Conservation (phyloP, 2,329 filamentous ascomycete species). For the Penicillium crustosum region DNA sequence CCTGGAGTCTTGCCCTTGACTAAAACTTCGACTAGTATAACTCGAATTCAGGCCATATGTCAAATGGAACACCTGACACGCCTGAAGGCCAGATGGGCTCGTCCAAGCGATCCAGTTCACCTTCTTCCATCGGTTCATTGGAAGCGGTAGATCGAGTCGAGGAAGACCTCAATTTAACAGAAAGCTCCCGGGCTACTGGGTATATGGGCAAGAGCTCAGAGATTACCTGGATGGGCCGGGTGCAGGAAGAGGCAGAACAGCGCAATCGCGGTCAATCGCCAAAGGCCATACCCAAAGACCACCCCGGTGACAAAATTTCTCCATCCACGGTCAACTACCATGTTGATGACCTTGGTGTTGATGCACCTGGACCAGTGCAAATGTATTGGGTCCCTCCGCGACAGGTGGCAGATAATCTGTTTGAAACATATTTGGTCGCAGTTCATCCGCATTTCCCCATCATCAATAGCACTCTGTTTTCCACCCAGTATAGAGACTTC, state of each 20-base stretch:
- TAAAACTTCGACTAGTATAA: conserved; percentile 1
- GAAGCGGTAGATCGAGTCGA: conserved; percentile 12
- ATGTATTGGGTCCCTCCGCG: conserved; percentile 36
- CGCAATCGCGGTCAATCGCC: neutral
- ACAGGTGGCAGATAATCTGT: conserved; percentile 34
- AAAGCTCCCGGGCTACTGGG: conserved; percentile 12
- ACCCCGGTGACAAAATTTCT: neutral
- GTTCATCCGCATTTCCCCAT: conserved; percentile 42
- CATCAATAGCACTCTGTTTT: conserved; percentile 35
- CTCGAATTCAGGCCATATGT: neutral
- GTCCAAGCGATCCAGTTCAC: conserved; percentile 1
- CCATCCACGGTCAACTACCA: conserved; percentile 29
- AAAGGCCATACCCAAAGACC: neutral
- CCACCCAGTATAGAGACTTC: conserved; percentile 32
- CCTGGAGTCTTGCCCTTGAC: neutral
- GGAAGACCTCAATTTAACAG: conserved; percentile 12
- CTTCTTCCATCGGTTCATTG: conserved; percentile 13
- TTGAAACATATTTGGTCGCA: conserved; percentile 37
- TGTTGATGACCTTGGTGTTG: conserved; percentile 39
- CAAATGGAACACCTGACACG: neutral
- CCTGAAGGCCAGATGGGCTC: neutral
- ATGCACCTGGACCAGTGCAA: conserved; percentile 34
- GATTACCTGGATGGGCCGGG: conserved; percentile 14
- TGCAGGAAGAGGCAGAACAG: conserved; percentile 5
- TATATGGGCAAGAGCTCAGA: conserved; percentile 19